Percentiles rank a stretch among this genome's conserved stretches.
phyloP scores from a whole-genome alignment of 169 alveolate genomes.

The Theileria orientalis region DNA sequence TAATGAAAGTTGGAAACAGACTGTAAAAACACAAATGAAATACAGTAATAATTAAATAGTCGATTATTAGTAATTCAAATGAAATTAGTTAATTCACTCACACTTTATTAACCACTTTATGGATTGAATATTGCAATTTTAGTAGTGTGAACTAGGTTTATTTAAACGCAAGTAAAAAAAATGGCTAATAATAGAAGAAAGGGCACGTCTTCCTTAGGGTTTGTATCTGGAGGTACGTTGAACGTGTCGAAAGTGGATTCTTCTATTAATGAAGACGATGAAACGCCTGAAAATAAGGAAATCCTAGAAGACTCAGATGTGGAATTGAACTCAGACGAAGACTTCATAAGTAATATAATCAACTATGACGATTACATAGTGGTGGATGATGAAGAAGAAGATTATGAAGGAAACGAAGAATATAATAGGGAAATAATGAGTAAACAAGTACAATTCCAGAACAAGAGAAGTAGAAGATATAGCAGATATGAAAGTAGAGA shows the following conservation, averaged over 20 bases:
- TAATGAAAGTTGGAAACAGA: no score
- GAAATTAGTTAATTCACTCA: no score
- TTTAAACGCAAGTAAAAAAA: neutral
- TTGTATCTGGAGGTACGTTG: slow-evolving; percentile 30
- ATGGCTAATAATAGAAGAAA: neutral
- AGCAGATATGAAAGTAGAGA: neutral
- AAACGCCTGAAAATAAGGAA: neutral
- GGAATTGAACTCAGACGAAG: slow-evolving; percentile 17
- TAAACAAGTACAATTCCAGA: neutral
- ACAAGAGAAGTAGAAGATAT: neutral
- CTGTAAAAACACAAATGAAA: no score
- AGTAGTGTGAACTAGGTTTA: no score
- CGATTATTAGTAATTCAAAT: no score
- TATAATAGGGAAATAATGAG: neutral
- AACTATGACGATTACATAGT: neutral
- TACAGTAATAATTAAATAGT: no score
- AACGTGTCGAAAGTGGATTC: neutral
- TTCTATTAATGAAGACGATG: neutral
- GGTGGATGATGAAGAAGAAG: neutral
- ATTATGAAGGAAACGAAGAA: neutral
- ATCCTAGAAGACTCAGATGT: neutral
- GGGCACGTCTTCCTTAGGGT: neutral
- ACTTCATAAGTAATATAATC: neutral
- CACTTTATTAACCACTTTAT: no score
- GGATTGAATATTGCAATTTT: no score